Conservation (phyloP, 306 rosid genomes). For the peach (Prunus persica) region Prunus_persica_NCBIv2 NC_034016.1:2766501-2767000, state of each 20-base stretch:
- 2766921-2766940: neutral
- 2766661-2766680: neutral
- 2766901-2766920: neutral
- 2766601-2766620: slow-evolving; percentile 64
- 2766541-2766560: slow-evolving; percentile 39
- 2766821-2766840: neutral
- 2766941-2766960: neutral
- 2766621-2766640: slow-evolving; percentile 40
- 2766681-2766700: neutral
- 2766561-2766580: slow-evolving; percentile 42
- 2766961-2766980: neutral
- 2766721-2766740: too few relatives aligned
- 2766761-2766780: neutral
- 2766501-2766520: neutral
- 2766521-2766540: slow-evolving; percentile 37
- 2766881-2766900: neutral
- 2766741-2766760: neutral
- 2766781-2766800: neutral
- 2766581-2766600: slow-evolving; percentile 59
- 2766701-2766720: neutral
- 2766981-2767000: neutral
- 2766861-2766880: neutral
- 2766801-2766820: too few relatives aligned
- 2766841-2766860: neutral
- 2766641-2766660: neutral